A percentile compares a stretch with the other conserved stretches of the same genome.
Evolutionary conservation across 805 yeast genomes (phyloP).

Genomic region (Teunomyces atbi): DNA sequence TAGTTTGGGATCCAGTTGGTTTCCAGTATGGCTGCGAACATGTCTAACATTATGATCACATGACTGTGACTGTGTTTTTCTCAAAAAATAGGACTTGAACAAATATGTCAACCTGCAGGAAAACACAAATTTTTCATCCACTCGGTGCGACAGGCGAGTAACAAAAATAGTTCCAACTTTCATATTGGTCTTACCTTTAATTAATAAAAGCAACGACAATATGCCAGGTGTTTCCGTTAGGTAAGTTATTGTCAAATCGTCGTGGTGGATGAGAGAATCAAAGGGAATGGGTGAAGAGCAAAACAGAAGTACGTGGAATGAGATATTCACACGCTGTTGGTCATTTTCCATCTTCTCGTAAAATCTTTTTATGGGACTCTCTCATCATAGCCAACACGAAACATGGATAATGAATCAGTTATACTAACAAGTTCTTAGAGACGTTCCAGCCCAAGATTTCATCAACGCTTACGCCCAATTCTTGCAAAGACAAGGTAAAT

Average conservation of each 20-base stretch:
- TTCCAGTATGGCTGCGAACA: background rate
- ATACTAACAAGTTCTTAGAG: conserved; percentile 59
- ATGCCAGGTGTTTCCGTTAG: conserved; percentile 99
- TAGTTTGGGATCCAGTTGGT: too few species aligned
- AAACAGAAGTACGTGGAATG: conserved; percentile 3
- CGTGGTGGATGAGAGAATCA: conserved; percentile 24
- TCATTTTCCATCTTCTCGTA: background rate
- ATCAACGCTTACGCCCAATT: conserved; percentile 99
- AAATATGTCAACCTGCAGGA: background rate
- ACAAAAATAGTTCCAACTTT: conserved; percentile 1
- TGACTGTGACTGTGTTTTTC: conserved; percentile 6
- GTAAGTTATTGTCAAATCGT: conserved; percentile 53
- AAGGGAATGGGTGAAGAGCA: conserved; percentile 1
- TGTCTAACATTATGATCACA: background rate
- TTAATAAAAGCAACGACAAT: conserved; percentile 38
- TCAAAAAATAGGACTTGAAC: background rate
- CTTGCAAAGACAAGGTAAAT: conserved; percentile 99
- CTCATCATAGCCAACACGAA: conserved; percentile 1
- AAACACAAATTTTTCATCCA: conserved; percentile 18
- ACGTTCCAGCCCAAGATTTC: conserved; percentile 99
- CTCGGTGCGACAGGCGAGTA: conserved; percentile 24
- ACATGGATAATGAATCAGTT: conserved; percentile 11
- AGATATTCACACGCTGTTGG: conserved; percentile 4
- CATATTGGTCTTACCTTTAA: conserved; percentile 9
- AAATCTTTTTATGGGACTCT: background rate